Evolutionary conservation across 345 rosid genomes (phyloP), one percentile per base, ranked within the genome.

Genomic region (Eucalyptus brandiana): DNA sequence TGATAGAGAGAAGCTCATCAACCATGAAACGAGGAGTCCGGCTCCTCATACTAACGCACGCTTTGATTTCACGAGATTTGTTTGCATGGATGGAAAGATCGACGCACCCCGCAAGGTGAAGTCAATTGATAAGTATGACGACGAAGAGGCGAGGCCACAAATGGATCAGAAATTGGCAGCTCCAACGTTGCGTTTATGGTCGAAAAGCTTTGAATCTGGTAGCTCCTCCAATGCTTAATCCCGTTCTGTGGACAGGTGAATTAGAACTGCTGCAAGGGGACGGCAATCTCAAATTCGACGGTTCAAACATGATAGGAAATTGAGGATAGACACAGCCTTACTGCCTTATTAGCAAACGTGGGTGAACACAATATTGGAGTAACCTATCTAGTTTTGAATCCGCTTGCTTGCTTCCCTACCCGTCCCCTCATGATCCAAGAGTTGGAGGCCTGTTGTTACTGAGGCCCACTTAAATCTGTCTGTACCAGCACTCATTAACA

Each of bases 251-350:
- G 34, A 62, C 19, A 8, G 1, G 18, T 62, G 32, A 62, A 7
- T 13, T 62, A 30, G 19, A 62, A 62, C 9, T 30, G 3, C 2
- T 7, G 4, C 12, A 32, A 32, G 23, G 12, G 80, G 23, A 32
- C 1, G 6, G 1, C 42, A 32, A 67, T 32, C 42, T 6, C 80
- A 67, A 67, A 32, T 32, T 32, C 12, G 6, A 0, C 1, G 2
- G 6, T 65, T 32, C 76, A 65, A 65, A n/a, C 40, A 65, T 2
- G 76, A 2, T 2, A 37, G 12, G 23, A 67, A 67, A 16, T 37
- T 32, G 80, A 67, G 80, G 8, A 67, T 18, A 67, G 40, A 67
- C 2, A 67, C 0, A 15, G 1, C 53, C 0, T 5, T 15, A 50
- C 15, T 6, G 42, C 80, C 80, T 5, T n/a, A 32, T 67, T 4